Conservation (phyloP, 345 rosid species). For the Mallotus nudiflorus region DNA sequence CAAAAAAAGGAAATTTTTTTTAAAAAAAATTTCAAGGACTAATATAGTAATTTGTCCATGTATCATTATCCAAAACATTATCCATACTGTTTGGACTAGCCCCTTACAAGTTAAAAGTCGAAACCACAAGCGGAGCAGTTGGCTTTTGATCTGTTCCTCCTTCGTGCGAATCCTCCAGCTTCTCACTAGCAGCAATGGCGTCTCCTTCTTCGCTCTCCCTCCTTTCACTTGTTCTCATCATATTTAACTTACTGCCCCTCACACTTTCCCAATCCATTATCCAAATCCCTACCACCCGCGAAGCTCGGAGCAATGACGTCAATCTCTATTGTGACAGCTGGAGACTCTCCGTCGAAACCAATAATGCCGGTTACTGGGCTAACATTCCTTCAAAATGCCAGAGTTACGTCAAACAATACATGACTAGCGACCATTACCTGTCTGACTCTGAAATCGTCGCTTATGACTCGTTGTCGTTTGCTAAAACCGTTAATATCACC, state of each 20-base stretch:
- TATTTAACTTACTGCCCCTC: constrained; percentile 18
- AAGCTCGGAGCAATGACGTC: constrained; percentile 22
- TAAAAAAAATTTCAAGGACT: no score
- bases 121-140: no score
- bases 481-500: constrained; percentile 37
- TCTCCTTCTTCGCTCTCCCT: no score
- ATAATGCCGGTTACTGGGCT: constrained; percentile 76
- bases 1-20: no score
- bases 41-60: no score
- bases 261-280: constrained; percentile 44
- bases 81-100: no score
- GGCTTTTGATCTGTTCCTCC: no score
- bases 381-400: constrained; percentile 51
- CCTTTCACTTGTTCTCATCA: constrained; percentile 22
- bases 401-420: constrained; percentile 44
- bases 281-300: constrained; percentile 38
- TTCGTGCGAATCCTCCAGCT: no score
- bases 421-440: constrained; percentile 48
- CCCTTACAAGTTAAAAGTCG: no score
- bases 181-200: constrained; percentile 41
- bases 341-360: constrained; percentile 78
- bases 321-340: constrained; percentile 69
- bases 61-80: no score
- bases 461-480: constrained; percentile 43
- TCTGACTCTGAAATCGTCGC: constrained; percentile 58